A percentile compares a stretch with the other conserved stretches of the same genome.
These are phyloP conservation scores for Boletus pseudo-olivaceus DNA, from an alignment of 768 basidiomycete genomes.

Conservation along the genomic window DNA sequence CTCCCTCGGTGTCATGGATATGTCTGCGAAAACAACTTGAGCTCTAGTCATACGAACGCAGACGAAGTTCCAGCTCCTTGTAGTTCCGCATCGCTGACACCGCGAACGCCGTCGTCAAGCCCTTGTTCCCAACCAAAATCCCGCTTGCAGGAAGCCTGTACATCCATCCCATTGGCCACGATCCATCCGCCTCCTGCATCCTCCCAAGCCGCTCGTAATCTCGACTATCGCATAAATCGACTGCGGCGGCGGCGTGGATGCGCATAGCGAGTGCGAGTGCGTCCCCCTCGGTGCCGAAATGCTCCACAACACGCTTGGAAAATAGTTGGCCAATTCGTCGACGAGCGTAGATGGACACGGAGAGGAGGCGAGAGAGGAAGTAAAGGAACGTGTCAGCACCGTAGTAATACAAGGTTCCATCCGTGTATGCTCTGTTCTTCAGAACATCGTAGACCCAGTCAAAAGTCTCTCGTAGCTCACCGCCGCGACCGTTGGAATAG, in stretches of 20 bases:
- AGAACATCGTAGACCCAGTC: conserved; percentile 16
- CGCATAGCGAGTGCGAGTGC: conserved; percentile 21
- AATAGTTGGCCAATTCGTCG: conserved; percentile 12
- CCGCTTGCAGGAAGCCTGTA: conserved; percentile 9
- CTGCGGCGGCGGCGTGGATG: conserved; percentile 8
- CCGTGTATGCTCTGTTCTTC: conserved; percentile 21
- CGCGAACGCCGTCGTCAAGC: conserved; percentile 21
- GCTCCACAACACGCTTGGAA: background rate
- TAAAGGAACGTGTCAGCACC: conserved; percentile 18
- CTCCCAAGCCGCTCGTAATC: conserved; percentile 15
- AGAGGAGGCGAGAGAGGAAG: conserved; percentile 18
- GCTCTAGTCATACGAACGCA: conserved; percentile 17
- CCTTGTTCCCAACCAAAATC: conserved; percentile 15
- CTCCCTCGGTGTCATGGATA: no score
- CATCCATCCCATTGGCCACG: conserved; percentile 21
- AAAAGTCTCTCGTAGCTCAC: conserved; percentile 19
- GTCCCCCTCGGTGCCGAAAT: conserved; percentile 19
- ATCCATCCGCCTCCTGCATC: conserved; percentile 23
- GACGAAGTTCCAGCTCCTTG: conserved; percentile 7
- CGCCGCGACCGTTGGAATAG: conserved; percentile 17
- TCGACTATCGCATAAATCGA: conserved; percentile 11
- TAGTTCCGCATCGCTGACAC: conserved; percentile 13
- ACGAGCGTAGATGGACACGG: conserved; percentile 16
- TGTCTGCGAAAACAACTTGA: background rate
- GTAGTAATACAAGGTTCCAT: conserved; percentile 19